Evolutionary conservation across 2,329 filamentous ascomycete genomes (phyloP), one percentile per base, ranked within the genome.

Genomic region (Paramyrothecium sp.): DNA sequence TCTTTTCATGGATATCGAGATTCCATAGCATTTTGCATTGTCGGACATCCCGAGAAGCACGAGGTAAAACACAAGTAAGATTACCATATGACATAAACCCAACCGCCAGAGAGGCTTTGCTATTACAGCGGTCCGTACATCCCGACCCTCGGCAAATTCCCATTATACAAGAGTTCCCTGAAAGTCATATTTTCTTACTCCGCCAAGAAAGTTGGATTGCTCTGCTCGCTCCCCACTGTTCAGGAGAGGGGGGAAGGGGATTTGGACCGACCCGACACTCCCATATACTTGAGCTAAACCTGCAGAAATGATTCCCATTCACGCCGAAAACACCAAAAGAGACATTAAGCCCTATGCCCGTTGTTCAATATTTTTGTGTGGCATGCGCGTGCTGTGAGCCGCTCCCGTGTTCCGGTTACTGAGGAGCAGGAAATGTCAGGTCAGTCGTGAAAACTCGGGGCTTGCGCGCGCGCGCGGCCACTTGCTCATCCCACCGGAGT

Each of bases 191-290:
- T 38, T 38, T 38, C 33, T 16, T 8, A 38, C 33, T 38, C 33
- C 33, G 33, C 33, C 33, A 38, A 38, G 33, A n/a, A 38, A 38
- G 10, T 16, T 38, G 33, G 16, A 10, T 17, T 46, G 19, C 20
- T 54, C 38, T 57, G 34, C 41, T 54, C 48, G 51, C 55, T 54
- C 53, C 44, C 38, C 54, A 51, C 44, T 23, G 48, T 44, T 21
- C 46, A n/a, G n/a, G n/a, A 33, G 46, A 38, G 33, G 33, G 16
- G 33, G 33, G 33, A 38, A 38, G 16, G 33, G 33, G 33, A 8
- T 38, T 38, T 8, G 16, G 16, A 38, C 33, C 8, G 33, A 38
- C 10, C 33, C 33, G 33, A 10, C 16, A 38, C 33, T 16, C 10
- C 16, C 16, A 48, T 48, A 48, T 48, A 10, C 44, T 48, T 48